Evolutionary conservation across 1,284 basidiomycete species (phyloP).

Genomic region (Trametes hirsuta): DNA sequence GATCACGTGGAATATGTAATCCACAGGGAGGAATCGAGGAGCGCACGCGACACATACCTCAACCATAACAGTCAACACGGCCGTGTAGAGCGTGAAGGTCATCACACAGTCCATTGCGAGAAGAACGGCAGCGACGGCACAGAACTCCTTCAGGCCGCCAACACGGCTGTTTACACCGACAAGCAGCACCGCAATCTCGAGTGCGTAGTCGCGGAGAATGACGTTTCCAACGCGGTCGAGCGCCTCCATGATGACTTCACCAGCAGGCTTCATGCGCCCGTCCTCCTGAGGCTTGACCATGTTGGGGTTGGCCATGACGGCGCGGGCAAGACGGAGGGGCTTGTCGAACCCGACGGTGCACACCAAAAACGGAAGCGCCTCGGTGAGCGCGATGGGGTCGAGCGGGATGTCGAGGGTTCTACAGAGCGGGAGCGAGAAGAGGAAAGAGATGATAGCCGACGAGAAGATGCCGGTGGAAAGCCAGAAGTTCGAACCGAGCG

Average conservation of each 20-base stretch:
- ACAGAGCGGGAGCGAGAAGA: slow-evolving; percentile 86
- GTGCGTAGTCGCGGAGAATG: slow-evolving; percentile 90
- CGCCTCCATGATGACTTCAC: slow-evolving; percentile 84
- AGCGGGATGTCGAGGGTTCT: slow-evolving; percentile 85
- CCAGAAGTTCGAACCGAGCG: slow-evolving; percentile 90
- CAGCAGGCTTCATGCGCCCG: slow-evolving; percentile 72
- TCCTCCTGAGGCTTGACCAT: slow-evolving; percentile 54
- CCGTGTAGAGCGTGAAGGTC: slow-evolving; percentile 89
- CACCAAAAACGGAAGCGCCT: slow-evolving; percentile 96
- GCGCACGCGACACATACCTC: slow-evolving; percentile 60
- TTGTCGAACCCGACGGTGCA: slow-evolving; percentile 99
- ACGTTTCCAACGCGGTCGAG: slow-evolving; percentile 79
- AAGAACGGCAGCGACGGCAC: slow-evolving; percentile 89
- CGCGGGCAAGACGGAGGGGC: slow-evolving; percentile 88
- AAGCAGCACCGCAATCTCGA: slow-evolving; percentile 89
- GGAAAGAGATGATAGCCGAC: slow-evolving; percentile 86
- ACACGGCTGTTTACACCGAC: slow-evolving; percentile 90
- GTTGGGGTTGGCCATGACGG: slow-evolving; percentile 89
- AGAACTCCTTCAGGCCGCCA: slow-evolving; percentile 92
- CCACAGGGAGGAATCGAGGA: neutral
- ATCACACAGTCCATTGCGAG: slow-evolving; percentile 87
- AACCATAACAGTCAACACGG: slow-evolving; percentile 92
- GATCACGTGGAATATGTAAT: slow-evolving; percentile 14
- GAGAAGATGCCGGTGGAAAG: slow-evolving; percentile 85
- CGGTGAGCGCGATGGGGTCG: slow-evolving; percentile 91